phyloP scores from a whole-genome alignment of 2,329 filamentous ascomycete genomes.

The Monosporascus sp. region DNA sequence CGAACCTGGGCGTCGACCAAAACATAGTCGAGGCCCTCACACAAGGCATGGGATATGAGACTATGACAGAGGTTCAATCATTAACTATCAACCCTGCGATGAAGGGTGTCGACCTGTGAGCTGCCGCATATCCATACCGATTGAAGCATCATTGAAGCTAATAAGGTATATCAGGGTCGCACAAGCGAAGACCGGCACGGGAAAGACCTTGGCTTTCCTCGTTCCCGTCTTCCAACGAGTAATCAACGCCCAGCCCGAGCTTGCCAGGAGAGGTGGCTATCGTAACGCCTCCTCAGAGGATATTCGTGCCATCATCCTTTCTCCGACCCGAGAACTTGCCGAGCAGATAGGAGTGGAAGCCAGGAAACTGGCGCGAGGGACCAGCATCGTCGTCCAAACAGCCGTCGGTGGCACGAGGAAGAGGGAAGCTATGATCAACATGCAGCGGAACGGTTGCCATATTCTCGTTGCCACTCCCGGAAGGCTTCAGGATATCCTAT shows the following conservation, averaged over 20 bases:
- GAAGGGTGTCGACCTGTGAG: slow-evolving; percentile 77
- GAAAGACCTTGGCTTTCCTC: slow-evolving; percentile 92
- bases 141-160: slow-evolving; percentile 1
- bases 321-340: slow-evolving; percentile 75
- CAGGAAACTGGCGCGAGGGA: slow-evolving; percentile 56
- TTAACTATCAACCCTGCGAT: slow-evolving; percentile 77
- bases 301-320: slow-evolving; percentile 67
- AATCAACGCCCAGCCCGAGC: slow-evolving; percentile 55
- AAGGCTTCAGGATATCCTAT: slow-evolving; percentile 75
- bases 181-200: slow-evolving; percentile 94
- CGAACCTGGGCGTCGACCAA: slow-evolving; percentile 49
- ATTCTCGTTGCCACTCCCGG: slow-evolving; percentile 88
- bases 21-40: slow-evolving; percentile 66
- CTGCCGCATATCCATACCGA: not conserved
- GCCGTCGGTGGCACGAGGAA: slow-evolving; percentile 95
- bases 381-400: slow-evolving; percentile 61
- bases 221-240: slow-evolving; percentile 80
- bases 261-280: slow-evolving; percentile 43
- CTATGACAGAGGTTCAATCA: slow-evolving; percentile 90
- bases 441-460: slow-evolving; percentile 74
- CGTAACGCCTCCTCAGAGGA: slow-evolving; percentile 43
- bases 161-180: slow-evolving; percentile 56
- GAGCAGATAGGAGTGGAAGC: slow-evolving; percentile 80
- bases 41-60: slow-evolving; percentile 66
- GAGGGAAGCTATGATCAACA: slow-evolving; percentile 57